Percentiles rank a stretch among this genome's conserved stretches.
Evolutionary conservation across 2,329 filamentous ascomycete genomes (phyloP).

Genomic region (Trichoderma sp.): DNA sequence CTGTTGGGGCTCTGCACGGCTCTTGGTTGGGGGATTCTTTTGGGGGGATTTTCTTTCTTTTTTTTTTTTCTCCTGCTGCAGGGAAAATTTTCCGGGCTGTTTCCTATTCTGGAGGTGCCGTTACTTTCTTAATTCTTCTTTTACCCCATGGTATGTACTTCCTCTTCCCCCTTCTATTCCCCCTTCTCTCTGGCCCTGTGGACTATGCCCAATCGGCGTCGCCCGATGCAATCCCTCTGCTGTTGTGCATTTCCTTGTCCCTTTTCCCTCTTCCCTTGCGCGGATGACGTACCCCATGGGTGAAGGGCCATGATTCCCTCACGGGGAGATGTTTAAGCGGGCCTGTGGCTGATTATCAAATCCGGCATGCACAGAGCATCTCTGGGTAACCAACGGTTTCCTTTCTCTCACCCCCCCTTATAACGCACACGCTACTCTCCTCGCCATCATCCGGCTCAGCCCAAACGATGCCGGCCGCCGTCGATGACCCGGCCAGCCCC

Average conservation of each 20-base stretch:
- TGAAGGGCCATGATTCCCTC: neutral
- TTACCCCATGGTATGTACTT: slow-evolving; percentile 11
- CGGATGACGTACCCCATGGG: slow-evolving; percentile 10
- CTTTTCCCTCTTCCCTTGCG: neutral
- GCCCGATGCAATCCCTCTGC: neutral
- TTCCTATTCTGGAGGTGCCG: neutral
- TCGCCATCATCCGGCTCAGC: slow-evolving; percentile 13
- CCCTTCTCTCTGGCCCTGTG: neutral
- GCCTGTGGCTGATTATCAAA: slow-evolving; percentile 18
- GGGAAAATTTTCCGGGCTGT: neutral
- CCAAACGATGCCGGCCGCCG: slow-evolving; percentile 67
- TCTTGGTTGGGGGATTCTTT: neutral
- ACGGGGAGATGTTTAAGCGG: slow-evolving; percentile 11
- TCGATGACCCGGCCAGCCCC: slow-evolving; percentile 71
- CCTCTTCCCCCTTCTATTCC: neutral
- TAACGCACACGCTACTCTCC: slow-evolving; percentile 2
- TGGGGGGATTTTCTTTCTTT: neutral
- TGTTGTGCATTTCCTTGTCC: neutral
- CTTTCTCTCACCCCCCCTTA: slow-evolving; percentile 6
- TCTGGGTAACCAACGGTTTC: slow-evolving; percentile 10
- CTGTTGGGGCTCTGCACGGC: slow-evolving; percentile 5
- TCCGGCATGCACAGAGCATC: slow-evolving; percentile 16
- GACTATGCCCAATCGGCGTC: slow-evolving; percentile 5
- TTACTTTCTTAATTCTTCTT: neutral
- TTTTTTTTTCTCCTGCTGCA: neutral